phyloP scores from a whole-genome alignment of 441 rosid genomes.

The Viola pubescens region DNA sequence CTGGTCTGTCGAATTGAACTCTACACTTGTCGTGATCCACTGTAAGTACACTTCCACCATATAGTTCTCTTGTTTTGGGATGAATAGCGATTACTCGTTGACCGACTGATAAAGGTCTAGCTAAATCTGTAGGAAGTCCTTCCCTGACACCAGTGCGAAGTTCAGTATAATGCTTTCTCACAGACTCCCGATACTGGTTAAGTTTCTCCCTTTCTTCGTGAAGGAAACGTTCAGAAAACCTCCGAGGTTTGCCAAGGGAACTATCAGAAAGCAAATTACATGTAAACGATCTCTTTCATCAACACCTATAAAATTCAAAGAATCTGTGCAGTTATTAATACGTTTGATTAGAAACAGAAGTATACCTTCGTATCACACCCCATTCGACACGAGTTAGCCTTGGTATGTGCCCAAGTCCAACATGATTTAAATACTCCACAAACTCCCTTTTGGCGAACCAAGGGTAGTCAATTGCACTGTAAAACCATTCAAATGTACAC shows the following conservation, averaged over 20 bases:
- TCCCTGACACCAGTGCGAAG: slow-evolving; percentile 67
- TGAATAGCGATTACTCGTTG: slow-evolving; percentile 83
- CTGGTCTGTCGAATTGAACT: slow-evolving; percentile 78
- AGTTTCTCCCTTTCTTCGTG: slow-evolving; percentile 80
- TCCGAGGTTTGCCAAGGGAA: slow-evolving; percentile 97
- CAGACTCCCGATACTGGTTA: slow-evolving; percentile 77
- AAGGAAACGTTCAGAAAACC: slow-evolving; percentile 84
- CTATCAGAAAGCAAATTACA: slow-evolving; percentile 32
- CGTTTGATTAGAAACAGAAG: slow-evolving; percentile 7
- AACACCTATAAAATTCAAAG: background rate
- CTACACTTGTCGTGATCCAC: slow-evolving; percentile 82
- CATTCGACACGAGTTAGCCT: slow-evolving; percentile 92
- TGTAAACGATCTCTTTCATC: slow-evolving; percentile 9
- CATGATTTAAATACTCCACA: slow-evolving; percentile 84
- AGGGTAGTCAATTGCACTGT: slow-evolving; percentile 91
- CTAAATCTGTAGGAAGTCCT: slow-evolving; percentile 94
- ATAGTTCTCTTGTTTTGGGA: slow-evolving; percentile 83
- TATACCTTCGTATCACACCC: slow-evolving; percentile 94
- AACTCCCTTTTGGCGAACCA: slow-evolving; percentile 99
- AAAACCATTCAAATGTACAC: slow-evolving; percentile 98
- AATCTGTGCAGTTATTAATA: background rate
- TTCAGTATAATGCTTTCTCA: slow-evolving; percentile 78
- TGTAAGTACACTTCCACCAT: slow-evolving; percentile 85
- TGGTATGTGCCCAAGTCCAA: slow-evolving; percentile 86
- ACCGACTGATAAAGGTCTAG: slow-evolving; percentile 89